A percentile compares a stretch with the other conserved stretches of the same genome.
These are phyloP conservation scores for Vicia sativa DNA, from an alignment of 306 rosid genomes.

Conservation along the genomic window DNA sequence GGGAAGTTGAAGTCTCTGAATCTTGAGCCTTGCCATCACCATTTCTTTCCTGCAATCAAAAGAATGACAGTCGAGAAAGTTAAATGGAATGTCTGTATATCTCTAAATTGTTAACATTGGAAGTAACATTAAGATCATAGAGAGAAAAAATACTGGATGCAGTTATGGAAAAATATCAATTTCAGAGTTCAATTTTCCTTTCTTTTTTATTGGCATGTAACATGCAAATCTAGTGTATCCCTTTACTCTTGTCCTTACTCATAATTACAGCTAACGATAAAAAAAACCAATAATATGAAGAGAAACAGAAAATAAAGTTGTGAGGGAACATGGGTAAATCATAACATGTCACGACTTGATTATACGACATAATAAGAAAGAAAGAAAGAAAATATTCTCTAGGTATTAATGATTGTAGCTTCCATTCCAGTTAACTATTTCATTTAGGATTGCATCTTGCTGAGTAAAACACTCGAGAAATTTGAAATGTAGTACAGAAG, in stretches of 20 bases:
- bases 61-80: slow-evolving; percentile 37
- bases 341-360: slow-evolving; percentile 24
- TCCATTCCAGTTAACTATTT: background rate
- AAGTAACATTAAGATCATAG: slow-evolving; percentile 23
- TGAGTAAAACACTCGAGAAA: slow-evolving; percentile 10
- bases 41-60: slow-evolving; percentile 76
- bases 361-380: slow-evolving; percentile 12
- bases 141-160: background rate
- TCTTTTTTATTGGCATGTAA: background rate
- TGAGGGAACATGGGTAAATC: slow-evolving; percentile 16
- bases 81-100: slow-evolving; percentile 19
- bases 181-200: slow-evolving; percentile 11
- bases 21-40: slow-evolving; percentile 75
- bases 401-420: slow-evolving; percentile 8
- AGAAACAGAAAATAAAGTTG: slow-evolving; percentile 26
- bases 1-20: slow-evolving; percentile 82
- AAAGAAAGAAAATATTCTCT: slow-evolving; percentile 11
- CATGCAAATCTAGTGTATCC: slow-evolving; percentile 8
- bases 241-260: slow-evolving; percentile 3
- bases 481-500: slow-evolving; percentile 3
- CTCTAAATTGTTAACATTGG: slow-evolving; percentile 15
- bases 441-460: slow-evolving; percentile 31
- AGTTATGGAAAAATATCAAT: slow-evolving; percentile 26
- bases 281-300: slow-evolving; percentile 31
- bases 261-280: background rate